Evolutionary conservation across 176 grass and related monocot species (phyloP).

Genomic region (Phoenix roebelenii): DNA sequence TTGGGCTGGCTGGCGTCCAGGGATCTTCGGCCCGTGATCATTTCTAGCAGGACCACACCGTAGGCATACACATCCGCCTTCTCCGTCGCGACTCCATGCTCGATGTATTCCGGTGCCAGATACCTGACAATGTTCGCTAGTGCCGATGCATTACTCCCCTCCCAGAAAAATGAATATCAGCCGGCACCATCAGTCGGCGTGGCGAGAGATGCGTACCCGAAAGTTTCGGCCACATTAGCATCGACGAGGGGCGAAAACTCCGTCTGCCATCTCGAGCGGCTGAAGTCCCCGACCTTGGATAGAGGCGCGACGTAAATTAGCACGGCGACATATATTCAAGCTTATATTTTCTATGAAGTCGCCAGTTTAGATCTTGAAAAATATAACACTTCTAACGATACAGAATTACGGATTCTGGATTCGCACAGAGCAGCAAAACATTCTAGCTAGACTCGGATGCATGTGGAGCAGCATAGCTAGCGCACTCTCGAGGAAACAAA

Average conservation of each 20-base stretch:
- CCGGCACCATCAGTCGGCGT: too few species aligned
- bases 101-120: constrained; percentile 20
- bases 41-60: constrained; percentile 15
- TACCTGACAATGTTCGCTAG: constrained; percentile 1
- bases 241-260: constrained; percentile 4
- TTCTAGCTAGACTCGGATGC: too few species aligned
- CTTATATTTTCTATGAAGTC: too few species aligned
- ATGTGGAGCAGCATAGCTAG: too few species aligned
- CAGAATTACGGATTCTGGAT: too few species aligned
- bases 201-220: constrained; percentile 2
- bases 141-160: neutral
- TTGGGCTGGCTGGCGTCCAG: constrained; percentile 17
- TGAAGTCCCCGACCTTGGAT: constrained; percentile 21
- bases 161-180: too few species aligned
- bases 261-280: constrained; percentile 17
- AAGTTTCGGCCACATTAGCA: constrained; percentile 6
- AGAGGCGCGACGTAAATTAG: neutral
- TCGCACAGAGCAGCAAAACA: too few species aligned
- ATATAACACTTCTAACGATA: too few species aligned
- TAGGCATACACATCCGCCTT: constrained; percentile 22
- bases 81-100: constrained; percentile 14
- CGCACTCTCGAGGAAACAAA: too few species aligned
- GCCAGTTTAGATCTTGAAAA: too few species aligned
- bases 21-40: constrained; percentile 21
- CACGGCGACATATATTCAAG: neutral